Evolutionary conservation across 495 filamentous ascomycete species (phyloP), one percentile per base, ranked within the genome.

Genomic region (Aspergillus ellipticus): DNA sequence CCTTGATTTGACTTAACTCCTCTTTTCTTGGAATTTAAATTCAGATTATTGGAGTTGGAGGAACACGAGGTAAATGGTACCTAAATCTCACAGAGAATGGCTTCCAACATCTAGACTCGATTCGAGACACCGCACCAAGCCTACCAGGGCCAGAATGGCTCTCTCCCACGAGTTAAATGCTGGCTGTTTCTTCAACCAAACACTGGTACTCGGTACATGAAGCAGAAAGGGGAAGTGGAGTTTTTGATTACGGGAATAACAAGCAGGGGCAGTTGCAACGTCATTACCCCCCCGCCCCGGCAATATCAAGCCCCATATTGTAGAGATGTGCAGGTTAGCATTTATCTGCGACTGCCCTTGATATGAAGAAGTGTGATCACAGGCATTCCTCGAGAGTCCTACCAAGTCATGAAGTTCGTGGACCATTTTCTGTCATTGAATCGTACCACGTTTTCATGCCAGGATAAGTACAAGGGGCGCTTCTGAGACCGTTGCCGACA

Each of bases 41-140:
- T 35, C 17, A 21, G 15, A 19, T 35, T 51, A 21, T 26, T 15
- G 10, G n/a, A 11, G 10, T 41, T 49, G 26, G 4, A 20, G 21
- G 22, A 21, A 26, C 24, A 53, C 22, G n/a, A 24, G 33, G 20
- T 43, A 26, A 59, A 50, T 37, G 45, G 42, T 24, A 53, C 51
- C 53, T 57, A 56, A 54, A 57, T 57, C 55, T 58, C 55, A 53
- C 52, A 62, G 47, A 59, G 55, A 55, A 45, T n/a, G 53, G 55
- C 48, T 57, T 53, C 57, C 62, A 68, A 65, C 65, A 67, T 58
- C 55, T 50, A 53, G 62, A 68, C 65, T 60, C 60, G 58, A 61
- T 54, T 49, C 9, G 58, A 62, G 56, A 60, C 50, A 60, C 53
- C 62, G 56, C 55, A 53, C 54, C 55, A 56, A 52, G 62, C 61